A percentile compares a stretch with the other conserved stretches of the same genome.
Evolutionary conservation across 495 filamentous ascomycete genomes (phyloP).

Genomic region (Acidiella bohemica): DNA sequence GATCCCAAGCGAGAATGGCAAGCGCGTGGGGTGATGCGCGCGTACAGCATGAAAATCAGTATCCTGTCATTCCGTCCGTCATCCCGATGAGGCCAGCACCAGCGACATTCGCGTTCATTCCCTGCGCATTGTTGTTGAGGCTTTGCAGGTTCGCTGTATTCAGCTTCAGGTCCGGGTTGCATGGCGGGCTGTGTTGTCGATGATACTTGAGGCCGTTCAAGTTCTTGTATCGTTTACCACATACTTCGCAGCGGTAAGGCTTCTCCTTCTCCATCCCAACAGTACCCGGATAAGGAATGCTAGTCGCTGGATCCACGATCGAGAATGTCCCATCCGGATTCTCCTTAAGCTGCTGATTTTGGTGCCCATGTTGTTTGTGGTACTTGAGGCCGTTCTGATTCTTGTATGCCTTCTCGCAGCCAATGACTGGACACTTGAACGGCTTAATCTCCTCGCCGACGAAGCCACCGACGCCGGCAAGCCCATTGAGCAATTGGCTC

Average conservation of each 20-base stretch:
- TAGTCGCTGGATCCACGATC: conserved; percentile 93
- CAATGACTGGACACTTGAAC: conserved; percentile 93
- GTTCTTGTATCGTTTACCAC: conserved; percentile 99
- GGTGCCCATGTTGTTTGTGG: conserved; percentile 84
- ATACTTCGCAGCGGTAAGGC: conserved; percentile 90
- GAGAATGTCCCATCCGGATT: conserved; percentile 95
- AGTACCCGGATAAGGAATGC: conserved; percentile 84
- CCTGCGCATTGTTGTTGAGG: conserved; percentile 18
- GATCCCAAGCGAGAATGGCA: background rate
- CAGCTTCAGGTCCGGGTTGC: conserved; percentile 30
- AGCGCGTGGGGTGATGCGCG: background rate
- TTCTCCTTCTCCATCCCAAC: conserved; percentile 99
- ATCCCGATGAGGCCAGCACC: conserved; percentile 28
- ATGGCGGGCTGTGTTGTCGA: conserved; percentile 27
- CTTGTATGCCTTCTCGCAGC: conserved; percentile 99
- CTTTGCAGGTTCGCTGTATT: conserved; percentile 16
- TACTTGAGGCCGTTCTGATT: conserved; percentile 97
- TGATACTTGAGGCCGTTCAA: conserved; percentile 50
- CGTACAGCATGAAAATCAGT: background rate
- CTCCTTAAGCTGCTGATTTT: conserved; percentile 87
- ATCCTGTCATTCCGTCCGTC: conserved; percentile 24
- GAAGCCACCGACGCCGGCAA: conserved; percentile 25
- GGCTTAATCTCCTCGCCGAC: conserved; percentile 64
- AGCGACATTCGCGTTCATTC: conserved; percentile 30
- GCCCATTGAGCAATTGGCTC: conserved; percentile 56